A percentile compares a stretch with the other conserved stretches of the same genome.
These are phyloP conservation scores for Parietichytrium sp. DNA, from an alignment of 108 stramenopile genomes.

Conservation along the genomic window DNA sequence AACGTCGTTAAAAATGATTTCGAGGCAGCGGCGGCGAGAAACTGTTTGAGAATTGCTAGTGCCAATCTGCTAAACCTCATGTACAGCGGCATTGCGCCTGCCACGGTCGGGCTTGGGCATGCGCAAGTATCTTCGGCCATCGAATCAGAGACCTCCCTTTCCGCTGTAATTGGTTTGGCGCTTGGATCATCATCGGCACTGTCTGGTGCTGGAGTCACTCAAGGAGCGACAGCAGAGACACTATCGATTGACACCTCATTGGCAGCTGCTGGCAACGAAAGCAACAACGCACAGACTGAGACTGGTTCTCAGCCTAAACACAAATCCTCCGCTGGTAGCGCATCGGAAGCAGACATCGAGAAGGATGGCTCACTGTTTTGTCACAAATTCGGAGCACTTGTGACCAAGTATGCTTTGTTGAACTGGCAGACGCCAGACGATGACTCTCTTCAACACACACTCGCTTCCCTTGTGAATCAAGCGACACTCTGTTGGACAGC, in stretches of 20 bases:
- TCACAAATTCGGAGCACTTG: background rate
- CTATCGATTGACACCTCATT: too few species aligned
- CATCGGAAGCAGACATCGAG: too few species aligned
- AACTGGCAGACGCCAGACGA: background rate
- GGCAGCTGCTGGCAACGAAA: too few species aligned
- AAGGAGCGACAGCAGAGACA: too few species aligned
- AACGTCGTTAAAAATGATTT: too few species aligned
- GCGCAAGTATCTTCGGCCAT: too few species aligned
- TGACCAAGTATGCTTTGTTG: background rate
- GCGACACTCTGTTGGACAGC: constrained; percentile 18
- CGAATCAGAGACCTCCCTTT: too few species aligned
- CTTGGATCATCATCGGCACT: too few species aligned
- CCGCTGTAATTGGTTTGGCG: too few species aligned
- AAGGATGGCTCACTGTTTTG: too few species aligned
- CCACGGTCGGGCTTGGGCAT: constrained; percentile 17
- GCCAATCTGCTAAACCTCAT: background rate
- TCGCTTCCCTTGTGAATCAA: background rate
- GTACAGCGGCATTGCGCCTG: background rate
- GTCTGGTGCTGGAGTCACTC: too few species aligned
- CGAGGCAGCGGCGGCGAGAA: background rate
- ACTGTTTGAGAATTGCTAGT: background rate
- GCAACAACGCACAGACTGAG: background rate
- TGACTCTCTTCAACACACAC: background rate
- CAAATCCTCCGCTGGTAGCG: too few species aligned
- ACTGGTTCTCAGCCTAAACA: constrained; percentile 16